Base-by-base conservation (phyloP, 768 basidiomycete species). In the Mycena galopus region DNA sequence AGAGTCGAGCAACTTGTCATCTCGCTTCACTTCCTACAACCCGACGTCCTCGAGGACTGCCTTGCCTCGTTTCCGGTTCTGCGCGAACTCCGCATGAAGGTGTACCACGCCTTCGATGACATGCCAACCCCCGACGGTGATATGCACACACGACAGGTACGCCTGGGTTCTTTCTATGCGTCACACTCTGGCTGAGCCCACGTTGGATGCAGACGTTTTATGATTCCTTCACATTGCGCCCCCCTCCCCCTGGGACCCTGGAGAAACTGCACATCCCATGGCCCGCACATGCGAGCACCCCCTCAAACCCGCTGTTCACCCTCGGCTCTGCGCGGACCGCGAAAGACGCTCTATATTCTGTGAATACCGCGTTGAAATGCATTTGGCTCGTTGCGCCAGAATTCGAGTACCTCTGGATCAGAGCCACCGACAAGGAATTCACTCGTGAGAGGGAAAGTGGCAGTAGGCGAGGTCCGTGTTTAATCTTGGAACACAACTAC, bases 21-120 rank as follows among this genome's bases (percentile, higher is more conserved):
- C 30, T 63, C 47, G 10, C 16, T 51, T 11, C 7, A 63, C 50
- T 51, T 23, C 12, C 62, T 63, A 4, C 62, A 51, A 12, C 32
- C n/a, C 8, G 47, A 63, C 21, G 32, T 51, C 30, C 62, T 63
- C 16, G n/a, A 14, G 12, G n/a, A 32, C 44, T 50, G 44, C 14
- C 47, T 63, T 5, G n/a, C 30, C 2, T 63, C 47, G 0, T 35
- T 63, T 14, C 62, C 44, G 21, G 35, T 11, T 10, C 17, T 63
- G 32, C 44, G 62, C 47, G 62, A 63, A 25, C 21, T 63, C 32
- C 62, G 62, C n/a, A 14, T 63, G 47, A 63, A 63, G 47, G 25
- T 63, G 21, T 63, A 21, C 25, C 16, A 27, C 7, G 14, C 47
- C 2, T 23, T 33, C 32, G 47, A 50, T 17, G 8, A 21, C 16